Conservation (phyloP, 352 stramenopile genomes). For the Phytophthora multivora region DNA sequence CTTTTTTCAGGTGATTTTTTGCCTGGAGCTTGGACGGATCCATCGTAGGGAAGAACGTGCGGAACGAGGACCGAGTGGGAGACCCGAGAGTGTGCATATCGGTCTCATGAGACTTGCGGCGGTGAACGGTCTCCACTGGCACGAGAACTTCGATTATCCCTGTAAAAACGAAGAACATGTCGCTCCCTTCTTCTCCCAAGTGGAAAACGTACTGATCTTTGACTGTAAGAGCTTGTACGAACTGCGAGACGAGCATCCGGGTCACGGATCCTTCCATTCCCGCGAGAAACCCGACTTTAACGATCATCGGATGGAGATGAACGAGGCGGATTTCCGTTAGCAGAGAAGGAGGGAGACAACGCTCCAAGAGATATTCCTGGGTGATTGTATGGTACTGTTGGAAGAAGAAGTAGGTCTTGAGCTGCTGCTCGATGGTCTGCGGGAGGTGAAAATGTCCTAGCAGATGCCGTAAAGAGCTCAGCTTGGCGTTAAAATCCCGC, state of each 20-base stretch:
- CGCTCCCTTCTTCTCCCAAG: constrained; percentile 49
- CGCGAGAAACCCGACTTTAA: constrained; percentile 57
- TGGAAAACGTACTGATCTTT: constrained; percentile 55
- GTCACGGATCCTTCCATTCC: constrained; percentile 57
- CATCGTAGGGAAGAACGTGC: constrained; percentile 19
- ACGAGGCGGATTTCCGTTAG: constrained; percentile 62
- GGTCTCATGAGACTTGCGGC: constrained; percentile 39
- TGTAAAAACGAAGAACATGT: constrained; percentile 72
- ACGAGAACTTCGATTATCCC: constrained; percentile 59
- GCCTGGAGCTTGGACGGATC: constrained; percentile 33
- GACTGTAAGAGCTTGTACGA: constrained; percentile 51
- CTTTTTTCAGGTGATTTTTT: constrained; percentile 48
- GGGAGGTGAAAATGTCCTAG: constrained; percentile 59
- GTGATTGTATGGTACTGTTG: constrained; percentile 65
- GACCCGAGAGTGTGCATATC: constrained; percentile 14
- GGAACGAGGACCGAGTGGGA: constrained; percentile 21
- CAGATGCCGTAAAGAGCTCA: constrained; percentile 62
- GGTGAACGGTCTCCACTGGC: constrained; percentile 31
- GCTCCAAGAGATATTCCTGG: constrained; percentile 55
- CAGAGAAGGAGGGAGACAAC: constrained; percentile 54
- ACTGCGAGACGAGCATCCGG: constrained; percentile 58
- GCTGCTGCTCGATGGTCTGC: constrained; percentile 44
- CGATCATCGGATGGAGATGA: constrained; percentile 62
- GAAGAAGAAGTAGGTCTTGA: constrained; percentile 79
- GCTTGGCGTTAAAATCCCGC: constrained; percentile 57